Percentiles rank a stretch among this genome's conserved stretches.
phyloP scores from a whole-genome alignment of 179 eudicot genomes.

The Patellifolia procumbens region DNA sequence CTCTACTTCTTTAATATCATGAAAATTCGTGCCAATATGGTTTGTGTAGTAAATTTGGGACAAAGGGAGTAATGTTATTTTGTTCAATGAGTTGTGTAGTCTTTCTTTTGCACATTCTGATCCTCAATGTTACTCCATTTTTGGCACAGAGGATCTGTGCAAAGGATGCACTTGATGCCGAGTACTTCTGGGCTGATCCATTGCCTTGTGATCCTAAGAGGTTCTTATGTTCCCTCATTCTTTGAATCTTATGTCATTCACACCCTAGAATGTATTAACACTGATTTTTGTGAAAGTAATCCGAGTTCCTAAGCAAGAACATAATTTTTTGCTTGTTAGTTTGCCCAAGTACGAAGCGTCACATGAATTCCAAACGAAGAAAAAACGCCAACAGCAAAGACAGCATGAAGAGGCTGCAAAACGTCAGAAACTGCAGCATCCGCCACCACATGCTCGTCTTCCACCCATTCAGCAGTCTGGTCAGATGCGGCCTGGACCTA shows the following conservation, averaged over 20 bases:
- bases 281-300: background rate
- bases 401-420: conserved; percentile 82
- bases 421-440: conserved; percentile 83
- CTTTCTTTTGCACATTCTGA: conserved; percentile 8
- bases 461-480: conserved; percentile 79
- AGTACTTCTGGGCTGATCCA: conserved; percentile 92
- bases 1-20: no score
- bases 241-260: background rate
- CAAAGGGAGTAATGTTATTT: background rate
- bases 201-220: conserved; percentile 95
- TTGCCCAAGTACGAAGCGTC: conserved; percentile 85
- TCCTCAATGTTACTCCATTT: background rate
- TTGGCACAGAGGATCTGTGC: conserved; percentile 76
- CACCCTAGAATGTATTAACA: background rate
- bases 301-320: conserved; percentile 7
- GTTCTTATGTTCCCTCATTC: conserved; percentile 29
- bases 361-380: conserved; percentile 92
- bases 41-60: no score
- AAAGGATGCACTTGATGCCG: conserved; percentile 91
- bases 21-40: no score
- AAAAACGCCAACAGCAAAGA: conserved; percentile 82
- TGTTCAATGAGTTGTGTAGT: background rate
- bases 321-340: conserved; percentile 31
- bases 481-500: conserved; percentile 59
- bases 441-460: conserved; percentile 70